Base-by-base conservation (phyloP, 306 rosid species). In the Pueraria montana region DNA sequence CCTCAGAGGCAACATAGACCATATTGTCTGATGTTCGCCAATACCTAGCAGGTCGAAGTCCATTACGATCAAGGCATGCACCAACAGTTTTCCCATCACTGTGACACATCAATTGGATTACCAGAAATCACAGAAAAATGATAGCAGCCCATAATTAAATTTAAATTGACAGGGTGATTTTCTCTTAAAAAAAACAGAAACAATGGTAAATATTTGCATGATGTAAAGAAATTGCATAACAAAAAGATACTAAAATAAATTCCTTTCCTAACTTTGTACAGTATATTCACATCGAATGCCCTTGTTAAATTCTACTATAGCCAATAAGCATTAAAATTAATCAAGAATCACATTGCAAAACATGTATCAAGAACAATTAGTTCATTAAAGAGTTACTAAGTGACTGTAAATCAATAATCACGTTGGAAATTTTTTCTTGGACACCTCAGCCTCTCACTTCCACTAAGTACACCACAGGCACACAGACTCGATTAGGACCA, bases 1-100 rank as follows among this genome's bases (percentile, higher is more conserved):
- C 99, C 98, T 96, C 99, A 76, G 99, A 96, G 82, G 98, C 98
- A 85, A 96, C 98, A 79, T 96, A 96, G 56, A 96, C 99, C 92
- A 92, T 89, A 81, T 96, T 96, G 82, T 96, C 99, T 58, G 97
- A 87, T 74, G 99, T 96, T 85, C 99, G 93, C 99, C 99, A 96
- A 87, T 92, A 96, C 88, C 99, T 90, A 80, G 99, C 99, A 18
- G 99, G 99, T 50, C 99, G 92, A 71, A 96, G 93, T 85, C 99
- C 99, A 91, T 96, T 96, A 24, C 99, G 96, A 70, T 96, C 99
- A 84, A 96, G 99, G 78, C 94, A 91, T 32, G 99, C 99, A 78
- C 99, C 99, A 48, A 96, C 97, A 40, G 99, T 96, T 86, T 96
- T 96, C 83, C 99, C 99, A 83, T 96, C 99, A 84, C 99, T 96